Percentiles rank a stretch among this genome's conserved stretches.
Evolutionary conservation across 31 red algal genomes (phyloP).

Genomic region (Bonnemaisonia californica): DNA sequence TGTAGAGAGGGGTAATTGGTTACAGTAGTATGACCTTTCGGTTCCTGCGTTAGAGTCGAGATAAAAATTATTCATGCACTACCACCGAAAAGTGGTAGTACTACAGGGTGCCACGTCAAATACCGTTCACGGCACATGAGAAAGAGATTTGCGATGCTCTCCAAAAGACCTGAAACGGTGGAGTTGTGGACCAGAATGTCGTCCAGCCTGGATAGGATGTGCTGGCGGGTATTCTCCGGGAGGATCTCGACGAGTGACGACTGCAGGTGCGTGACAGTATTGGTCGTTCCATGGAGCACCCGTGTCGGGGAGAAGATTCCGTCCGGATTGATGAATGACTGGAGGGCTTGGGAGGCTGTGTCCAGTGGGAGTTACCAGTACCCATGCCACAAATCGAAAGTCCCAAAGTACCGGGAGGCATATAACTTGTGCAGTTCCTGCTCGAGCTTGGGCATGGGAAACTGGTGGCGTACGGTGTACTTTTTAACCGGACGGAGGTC

Average conservation of each 20-base stretch:
- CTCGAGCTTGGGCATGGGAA: conserved; percentile 22
- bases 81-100: no score
- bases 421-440: conserved; percentile 7
- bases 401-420: not conserved
- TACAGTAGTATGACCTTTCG: no score
- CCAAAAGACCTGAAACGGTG: not conserved
- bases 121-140: not conserved
- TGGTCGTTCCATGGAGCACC: not conserved
- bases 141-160: not conserved
- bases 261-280: not conserved
- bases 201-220: not conserved
- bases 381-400: conserved; percentile 8
- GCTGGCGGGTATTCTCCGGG: not conserved
- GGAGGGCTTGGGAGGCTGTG: not conserved
- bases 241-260: not conserved
- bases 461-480: conserved; percentile 4
- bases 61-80: no score
- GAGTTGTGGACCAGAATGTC: not conserved
- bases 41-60: no score
- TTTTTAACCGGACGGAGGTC: conserved; percentile 22
- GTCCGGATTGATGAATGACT: not conserved
- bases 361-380: conserved; percentile 6
- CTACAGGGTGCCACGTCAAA: not conserved
- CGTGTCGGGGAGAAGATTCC: not conserved
- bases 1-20: no score